These are phyloP conservation scores for Verticillium tricorpus DNA, from an alignment of 2,329 filamentous ascomycete genomes.

Conservation along the genomic window DNA sequence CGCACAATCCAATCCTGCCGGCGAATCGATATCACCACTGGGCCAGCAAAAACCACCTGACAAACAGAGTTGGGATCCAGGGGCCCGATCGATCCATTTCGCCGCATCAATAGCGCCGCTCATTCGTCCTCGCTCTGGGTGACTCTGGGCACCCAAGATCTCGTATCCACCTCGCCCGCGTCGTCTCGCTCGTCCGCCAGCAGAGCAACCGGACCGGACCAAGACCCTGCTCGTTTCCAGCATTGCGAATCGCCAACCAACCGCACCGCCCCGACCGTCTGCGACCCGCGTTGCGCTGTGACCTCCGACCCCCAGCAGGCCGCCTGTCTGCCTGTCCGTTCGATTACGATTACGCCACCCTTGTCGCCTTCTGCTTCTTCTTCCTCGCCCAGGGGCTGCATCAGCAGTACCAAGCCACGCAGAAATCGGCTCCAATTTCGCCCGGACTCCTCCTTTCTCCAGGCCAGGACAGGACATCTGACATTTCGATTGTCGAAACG, in stretches of 20 bases:
- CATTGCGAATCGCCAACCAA: neutral
- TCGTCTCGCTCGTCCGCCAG: neutral
- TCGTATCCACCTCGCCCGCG: neutral
- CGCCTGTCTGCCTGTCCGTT: neutral
- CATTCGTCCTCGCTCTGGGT: neutral
- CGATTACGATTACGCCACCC: constrained; percentile 3
- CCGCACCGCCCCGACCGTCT: neutral
- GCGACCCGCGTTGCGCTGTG: neutral
- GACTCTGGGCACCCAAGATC: neutral
- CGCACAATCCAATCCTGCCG: neutral
- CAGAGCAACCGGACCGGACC: neutral
- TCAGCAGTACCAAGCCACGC: constrained; percentile 1
- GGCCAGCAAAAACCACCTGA: neutral
- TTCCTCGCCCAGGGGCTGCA: neutral
- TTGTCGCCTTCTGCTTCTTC: neutral
- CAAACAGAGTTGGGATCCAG: neutral
- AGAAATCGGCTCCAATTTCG: constrained; percentile 5
- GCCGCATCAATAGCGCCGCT: neutral
- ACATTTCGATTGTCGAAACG: constrained; percentile 4
- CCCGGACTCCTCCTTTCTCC: constrained; percentile 4
- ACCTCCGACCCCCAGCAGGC: neutral
- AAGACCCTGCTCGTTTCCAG: neutral
- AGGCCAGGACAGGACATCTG: neutral
- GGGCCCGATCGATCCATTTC: neutral
- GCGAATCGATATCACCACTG: neutral